phyloP scores from a whole-genome alignment of 1,284 basidiomycete genomes.

The Amylostereum areolatum region DNA sequence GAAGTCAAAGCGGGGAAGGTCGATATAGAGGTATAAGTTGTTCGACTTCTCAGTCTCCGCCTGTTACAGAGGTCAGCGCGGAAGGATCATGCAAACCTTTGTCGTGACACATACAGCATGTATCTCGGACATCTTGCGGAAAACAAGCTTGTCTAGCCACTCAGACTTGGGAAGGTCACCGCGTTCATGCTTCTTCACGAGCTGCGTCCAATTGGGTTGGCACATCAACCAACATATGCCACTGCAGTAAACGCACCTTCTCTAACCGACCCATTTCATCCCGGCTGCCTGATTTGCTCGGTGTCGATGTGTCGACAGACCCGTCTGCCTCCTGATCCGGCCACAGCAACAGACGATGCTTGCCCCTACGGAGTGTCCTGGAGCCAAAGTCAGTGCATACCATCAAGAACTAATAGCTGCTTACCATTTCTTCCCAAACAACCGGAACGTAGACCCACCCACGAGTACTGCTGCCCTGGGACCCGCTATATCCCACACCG shows the following conservation, averaged over 20 bases:
- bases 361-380: constrained; percentile 86
- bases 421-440: constrained; percentile 90
- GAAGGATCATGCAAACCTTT: neutral
- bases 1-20: constrained; percentile 96
- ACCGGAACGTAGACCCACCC: constrained; percentile 83
- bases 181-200: constrained; percentile 94
- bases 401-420: constrained; percentile 14
- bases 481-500: constrained; percentile 90
- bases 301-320: constrained; percentile 74
- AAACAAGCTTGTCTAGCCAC: constrained; percentile 93
- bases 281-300: constrained; percentile 72
- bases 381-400: neutral
- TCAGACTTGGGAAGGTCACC: constrained; percentile 92
- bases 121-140: constrained; percentile 89
- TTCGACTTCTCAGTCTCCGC: constrained; percentile 85
- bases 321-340: constrained; percentile 82
- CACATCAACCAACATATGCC: neutral
- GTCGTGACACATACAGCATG: constrained; percentile 60
- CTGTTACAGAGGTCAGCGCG: constrained; percentile 30
- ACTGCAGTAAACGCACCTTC: constrained; percentile 55
- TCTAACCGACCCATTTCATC: constrained; percentile 96
- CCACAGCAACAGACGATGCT: constrained; percentile 87
- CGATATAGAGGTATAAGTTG: constrained; percentile 89
- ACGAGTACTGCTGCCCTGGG: constrained; percentile 71
- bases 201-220: constrained; percentile 33